phyloP scores from a whole-genome alignment of 2,329 filamentous ascomycete genomes.

The Calonectria ilicicola region DNA sequence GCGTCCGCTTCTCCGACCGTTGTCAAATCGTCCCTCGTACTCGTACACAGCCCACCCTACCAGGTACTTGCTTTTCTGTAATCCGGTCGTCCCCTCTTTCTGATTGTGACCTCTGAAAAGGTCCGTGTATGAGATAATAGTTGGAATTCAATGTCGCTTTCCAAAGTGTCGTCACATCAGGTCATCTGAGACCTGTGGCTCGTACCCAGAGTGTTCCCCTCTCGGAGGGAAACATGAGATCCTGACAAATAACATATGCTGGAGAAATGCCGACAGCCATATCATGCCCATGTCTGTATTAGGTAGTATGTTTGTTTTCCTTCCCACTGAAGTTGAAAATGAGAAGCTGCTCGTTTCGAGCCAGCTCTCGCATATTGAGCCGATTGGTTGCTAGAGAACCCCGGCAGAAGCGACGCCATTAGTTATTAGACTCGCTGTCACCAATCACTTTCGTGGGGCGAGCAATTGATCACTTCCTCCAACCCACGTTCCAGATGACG shows the following conservation, averaged over 20 bases:
- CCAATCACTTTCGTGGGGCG: not conserved
- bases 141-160: slow-evolving; percentile 30
- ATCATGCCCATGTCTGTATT: slow-evolving; percentile 16
- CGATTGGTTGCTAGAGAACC: not conserved
- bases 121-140: slow-evolving; percentile 27
- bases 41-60: slow-evolving; percentile 13
- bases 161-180: slow-evolving; percentile 26
- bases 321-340: not conserved
- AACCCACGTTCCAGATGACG: slow-evolving; percentile 79
- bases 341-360: not conserved
- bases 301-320: not conserved
- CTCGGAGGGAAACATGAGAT: not conserved
- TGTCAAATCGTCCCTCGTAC: slow-evolving; percentile 9
- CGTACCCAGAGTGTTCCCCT: slow-evolving; percentile 10
- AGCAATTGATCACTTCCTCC: slow-evolving; percentile 61
- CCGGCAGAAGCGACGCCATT: slow-evolving; percentile 12
- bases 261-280: slow-evolving; percentile 6
- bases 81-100: slow-evolving; percentile 14
- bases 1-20: slow-evolving; percentile 4
- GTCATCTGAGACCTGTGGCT: not conserved
- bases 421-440: slow-evolving; percentile 17
- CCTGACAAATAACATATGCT: slow-evolving; percentile 20
- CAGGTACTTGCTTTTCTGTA: slow-evolving; percentile 40
- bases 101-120: slow-evolving; percentile 20
- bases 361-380: not conserved